Base-by-base conservation (phyloP, 805 yeast genomes). In the Saccharomycopsis fibuligera region DNA sequence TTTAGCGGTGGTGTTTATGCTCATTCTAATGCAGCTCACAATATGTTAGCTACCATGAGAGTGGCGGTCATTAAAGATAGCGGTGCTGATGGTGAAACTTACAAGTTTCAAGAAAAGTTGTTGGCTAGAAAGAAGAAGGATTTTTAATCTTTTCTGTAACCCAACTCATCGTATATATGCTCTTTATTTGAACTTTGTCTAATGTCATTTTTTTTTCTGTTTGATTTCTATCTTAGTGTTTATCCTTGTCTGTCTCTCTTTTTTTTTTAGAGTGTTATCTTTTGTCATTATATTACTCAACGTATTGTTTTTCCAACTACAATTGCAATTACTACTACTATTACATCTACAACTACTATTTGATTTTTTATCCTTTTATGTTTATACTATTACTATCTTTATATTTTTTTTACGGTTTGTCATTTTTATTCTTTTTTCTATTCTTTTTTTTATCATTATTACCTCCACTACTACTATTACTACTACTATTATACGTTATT, bases 1-100 rank as follows among this genome's bases (percentile, higher is more conserved):
- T 86, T 86, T 72, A 82, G 83, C 62, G 95, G 95, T 62, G 90
- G 87, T 62, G 93, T 86, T 27, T 86, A 86, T 61, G 79, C 85
- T 10, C 95, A 86, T 62, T 82, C 91, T 6, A 86, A 85, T 58
- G 93, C 95, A 53, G 95, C 93, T 21, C 89, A 83, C 64, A 86
- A 86, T 65, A 68, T 85, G 61, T 74, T 86, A 65, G 88, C 91
- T 17, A 79, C 84, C 14, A 77, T 84, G 86, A 80, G 95, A 73
- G 80, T 86, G 16, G 93, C 91, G 23, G 83, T 86, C 37, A 76
- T 85, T 52, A 74, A 80, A 63, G 90, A 82, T 54, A 72, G 81
- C 44, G 77, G 76, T 56, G 86, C 81, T 38, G 68, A 70, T 44
- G 70, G 70, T 44, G 70, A 79, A 57, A 79, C 83, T 17, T 78